A percentile compares a stretch with the other conserved stretches of the same genome.
phyloP scores from a whole-genome alignment of 306 rosid species.

The Cicer judaicum region DNA sequence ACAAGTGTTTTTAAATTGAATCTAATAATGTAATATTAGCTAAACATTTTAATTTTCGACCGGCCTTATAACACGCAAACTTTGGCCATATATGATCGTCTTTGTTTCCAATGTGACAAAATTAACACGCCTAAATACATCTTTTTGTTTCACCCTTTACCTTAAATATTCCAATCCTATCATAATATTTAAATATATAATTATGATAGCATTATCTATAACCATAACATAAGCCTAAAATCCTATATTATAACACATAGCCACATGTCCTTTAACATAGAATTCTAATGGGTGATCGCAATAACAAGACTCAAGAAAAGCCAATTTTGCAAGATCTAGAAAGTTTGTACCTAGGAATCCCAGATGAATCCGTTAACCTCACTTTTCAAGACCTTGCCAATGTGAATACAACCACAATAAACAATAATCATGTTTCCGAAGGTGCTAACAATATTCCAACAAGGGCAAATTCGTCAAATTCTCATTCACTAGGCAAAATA shows the following conservation, averaged over 20 bases:
- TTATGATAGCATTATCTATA: neutral
- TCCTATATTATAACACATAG: conserved; percentile 11
- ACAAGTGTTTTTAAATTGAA: conserved; percentile 2
- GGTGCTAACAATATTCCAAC: conserved; percentile 23
- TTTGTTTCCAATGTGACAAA: conserved; percentile 45
- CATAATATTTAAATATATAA: neutral
- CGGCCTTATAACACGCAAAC: conserved; percentile 41
- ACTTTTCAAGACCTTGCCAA: conserved; percentile 73
- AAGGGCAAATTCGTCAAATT: neutral
- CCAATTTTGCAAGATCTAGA: conserved; percentile 70
- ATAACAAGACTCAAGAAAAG: conserved; percentile 41
- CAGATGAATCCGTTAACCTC: conserved; percentile 89
- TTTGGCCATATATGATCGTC: conserved; percentile 36
- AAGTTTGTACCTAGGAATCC: conserved; percentile 73
- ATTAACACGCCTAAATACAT: conserved; percentile 21
- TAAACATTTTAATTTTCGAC: conserved; percentile 40
- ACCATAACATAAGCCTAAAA: neutral
- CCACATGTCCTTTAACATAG: neutral
- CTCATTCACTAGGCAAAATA: conserved; percentile 40
- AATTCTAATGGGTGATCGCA: conserved; percentile 53
- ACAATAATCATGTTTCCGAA: neutral
- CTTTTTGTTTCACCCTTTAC: conserved; percentile 27
- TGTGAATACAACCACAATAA: conserved; percentile 27
- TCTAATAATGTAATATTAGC: conserved; percentile 2
- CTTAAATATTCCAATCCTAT: conserved; percentile 24